These are phyloP conservation scores for Berberis thunbergii DNA, from an alignment of 164 flowering plant species.

Conservation along the genomic window DNA sequence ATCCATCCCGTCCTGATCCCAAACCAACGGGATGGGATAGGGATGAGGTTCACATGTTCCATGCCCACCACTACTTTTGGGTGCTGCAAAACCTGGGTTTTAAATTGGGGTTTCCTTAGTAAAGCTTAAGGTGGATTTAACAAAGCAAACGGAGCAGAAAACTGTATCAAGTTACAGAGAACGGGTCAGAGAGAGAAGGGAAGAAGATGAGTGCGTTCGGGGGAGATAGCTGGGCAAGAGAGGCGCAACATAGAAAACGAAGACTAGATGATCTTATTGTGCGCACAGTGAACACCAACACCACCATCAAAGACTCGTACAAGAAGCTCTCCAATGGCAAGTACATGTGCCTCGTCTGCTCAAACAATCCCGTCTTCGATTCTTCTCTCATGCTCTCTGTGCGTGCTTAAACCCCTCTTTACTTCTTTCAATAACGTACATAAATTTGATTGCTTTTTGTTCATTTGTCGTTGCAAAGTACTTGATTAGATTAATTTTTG, in stretches of 20 bases:
- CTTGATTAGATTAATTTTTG: no score
- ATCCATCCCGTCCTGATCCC: no score
- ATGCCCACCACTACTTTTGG: background rate
- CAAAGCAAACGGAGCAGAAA: background rate
- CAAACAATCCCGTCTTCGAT: slow-evolving; percentile 49
- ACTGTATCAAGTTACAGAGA: background rate
- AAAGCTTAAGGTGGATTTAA: no score
- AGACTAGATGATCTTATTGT: slow-evolving; percentile 48
- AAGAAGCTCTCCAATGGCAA: slow-evolving; percentile 56
- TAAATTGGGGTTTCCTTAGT: no score
- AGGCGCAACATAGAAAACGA: slow-evolving; percentile 53
- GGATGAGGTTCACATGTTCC: background rate
- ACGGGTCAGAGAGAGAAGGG: background rate
- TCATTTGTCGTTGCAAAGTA: no score
- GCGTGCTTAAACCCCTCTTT: slow-evolving; percentile 7
- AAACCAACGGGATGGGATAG: no score
- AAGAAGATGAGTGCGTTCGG: slow-evolving; percentile 53
- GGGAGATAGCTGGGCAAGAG: slow-evolving; percentile 71
- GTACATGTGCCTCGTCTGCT: slow-evolving; percentile 55
- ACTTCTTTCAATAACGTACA: background rate
- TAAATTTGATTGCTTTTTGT: no score
- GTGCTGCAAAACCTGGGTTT: background rate
- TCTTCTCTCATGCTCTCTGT: slow-evolving; percentile 62
- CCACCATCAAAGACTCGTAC: slow-evolving; percentile 17
- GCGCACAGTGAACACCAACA: slow-evolving; percentile 16